phyloP scores from a whole-genome alignment of 108 stramenopile genomes.

The Cylindrotheca fusiformis region DNA sequence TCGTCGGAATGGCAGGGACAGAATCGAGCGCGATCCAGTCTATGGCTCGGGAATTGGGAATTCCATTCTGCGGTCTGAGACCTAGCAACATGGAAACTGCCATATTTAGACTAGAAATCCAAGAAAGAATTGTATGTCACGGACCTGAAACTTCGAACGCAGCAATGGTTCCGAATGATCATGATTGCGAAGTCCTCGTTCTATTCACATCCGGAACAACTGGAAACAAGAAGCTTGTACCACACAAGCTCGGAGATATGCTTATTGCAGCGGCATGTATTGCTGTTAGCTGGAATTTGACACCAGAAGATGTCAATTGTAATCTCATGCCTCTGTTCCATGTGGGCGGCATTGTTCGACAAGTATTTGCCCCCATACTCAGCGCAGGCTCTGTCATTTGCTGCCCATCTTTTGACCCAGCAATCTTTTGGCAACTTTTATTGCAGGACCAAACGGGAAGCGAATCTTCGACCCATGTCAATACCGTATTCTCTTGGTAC shows the following conservation, averaged over 20 bases:
- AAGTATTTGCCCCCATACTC: conserved; percentile 54
- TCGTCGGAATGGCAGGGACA: conserved; percentile 28
- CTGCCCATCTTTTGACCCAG: conserved; percentile 56
- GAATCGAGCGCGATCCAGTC: conserved; percentile 26
- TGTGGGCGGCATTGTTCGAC: conserved; percentile 50
- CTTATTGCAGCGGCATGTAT: conserved; percentile 53
- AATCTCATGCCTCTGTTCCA: conserved; percentile 84
- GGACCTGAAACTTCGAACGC: no score
- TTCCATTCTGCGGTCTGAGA: conserved; percentile 36
- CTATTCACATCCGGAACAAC: conserved; percentile 77
- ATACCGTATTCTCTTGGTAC: conserved; percentile 53
- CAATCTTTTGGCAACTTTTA: conserved; percentile 45
- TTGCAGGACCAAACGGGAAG: conserved; percentile 6
- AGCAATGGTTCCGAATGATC: conserved; percentile 27
- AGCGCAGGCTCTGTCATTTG: conserved; percentile 61
- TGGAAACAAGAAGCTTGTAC: conserved; percentile 70
- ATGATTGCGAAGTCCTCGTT: conserved; percentile 54
- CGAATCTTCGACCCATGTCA: not conserved
- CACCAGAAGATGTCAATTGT: conserved; percentile 55
- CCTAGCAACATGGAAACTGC: conserved; percentile 28
- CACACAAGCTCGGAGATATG: conserved; percentile 48
- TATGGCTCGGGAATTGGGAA: conserved; percentile 30
- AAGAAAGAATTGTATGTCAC: no score
- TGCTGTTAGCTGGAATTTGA: conserved; percentile 47
- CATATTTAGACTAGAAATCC: conserved; percentile 17